Evolutionary conservation across 164 flowering plant genomes (phyloP), one percentile per base, ranked within the genome.

Genomic region (Magnolia changhungtana): DNA sequence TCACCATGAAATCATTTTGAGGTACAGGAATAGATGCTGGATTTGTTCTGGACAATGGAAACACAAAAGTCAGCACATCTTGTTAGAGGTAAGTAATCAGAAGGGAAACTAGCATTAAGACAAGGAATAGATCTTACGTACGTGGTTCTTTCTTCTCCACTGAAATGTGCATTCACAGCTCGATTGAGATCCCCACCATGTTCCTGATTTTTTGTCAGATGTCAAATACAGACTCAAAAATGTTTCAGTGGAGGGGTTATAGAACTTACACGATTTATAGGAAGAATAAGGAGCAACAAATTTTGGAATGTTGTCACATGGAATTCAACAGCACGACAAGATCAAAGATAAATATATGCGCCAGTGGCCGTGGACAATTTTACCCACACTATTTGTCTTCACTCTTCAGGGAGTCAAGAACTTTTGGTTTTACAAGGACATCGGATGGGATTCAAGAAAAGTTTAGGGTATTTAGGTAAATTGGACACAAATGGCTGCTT

Each of bases 141-240:
- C 90, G 55, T 76, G 77, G 67, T 81, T 81, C 90, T 84, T 80
- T 95, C 94, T 75, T 93, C 95, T 83, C 87, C 93, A 79, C 61
- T 86, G 80, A 92, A 93, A 84, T 91, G 79, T 29, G 95, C 91
- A 88, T 95, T 89, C 59, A 95, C 88, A 75, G 99, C 99, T 83
- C 82, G 89, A 84, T 90, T 93, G 78, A 95, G 94, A 86, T 93
- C 85, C 6, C 97, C 96, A 63, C 84, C 89, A 84, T 89, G 92
- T 79, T 87, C 97, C 98, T 93, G 87, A 19, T 73, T 19, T 29
- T 29, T 68, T 8, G 71, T 18, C 49, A 37, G n/a, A 68, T 68
- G 50, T 68, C 18, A 68, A 16, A 10, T 29, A 27, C 24, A 21
- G 69, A 27, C 27, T 19, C 7, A 37, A 29, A 14, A 14, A 55